Evolutionary conservation across 2,329 filamentous ascomycete species (phyloP), one percentile per base, ranked within the genome.

Genomic region (Arthrobotrys entomopaga): DNA sequence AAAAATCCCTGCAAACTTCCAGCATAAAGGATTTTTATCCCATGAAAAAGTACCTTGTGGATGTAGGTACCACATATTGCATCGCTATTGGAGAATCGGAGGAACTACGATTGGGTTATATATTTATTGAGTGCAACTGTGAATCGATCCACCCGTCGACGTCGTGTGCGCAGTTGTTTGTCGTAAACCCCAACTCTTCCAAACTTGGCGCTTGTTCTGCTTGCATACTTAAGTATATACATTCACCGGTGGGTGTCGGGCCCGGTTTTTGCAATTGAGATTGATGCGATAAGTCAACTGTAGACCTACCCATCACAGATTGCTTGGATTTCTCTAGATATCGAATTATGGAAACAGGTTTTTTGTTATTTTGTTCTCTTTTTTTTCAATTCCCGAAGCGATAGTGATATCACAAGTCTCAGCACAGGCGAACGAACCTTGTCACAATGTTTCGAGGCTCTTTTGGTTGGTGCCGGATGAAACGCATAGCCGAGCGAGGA

Each of bases 11-110:
- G 26, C 2, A 8, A 11, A 15, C 56, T 20, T n/a, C 15, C 53
- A 8, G 56, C 11, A 34, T 46, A n/a, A 22, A 13, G 24, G 16
- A 50, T 50, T 50, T n/a, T 54, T 16, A 29, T 54, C n/a, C 42
- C 16, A 19, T 19, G 16, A n/a, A 46, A 7, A 19, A 15, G 16
- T 46, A 46, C 42, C 11, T 40, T 40, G 34, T 13, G 42, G 16
- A 61, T 61, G 57, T 69, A 69, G 56, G 56, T 56, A 69, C 65
- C 19, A 38, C 40, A 40, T 16, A 22, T 11, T 34, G 29, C 29
- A 34, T 34, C 29, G 29, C 29, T 34, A 26, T 29, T 38, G 29
- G 49, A n/a, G 42, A 46, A 15, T 50, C 29, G 53, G 19, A 56
- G 49, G 15, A 43, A 56, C 54, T 56, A 46, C 56, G 57, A 69